A percentile compares a stretch with the other conserved stretches of the same genome.
Evolutionary conservation across 306 rosid species (phyloP).

Genomic region (Quercus cerris): DNA sequence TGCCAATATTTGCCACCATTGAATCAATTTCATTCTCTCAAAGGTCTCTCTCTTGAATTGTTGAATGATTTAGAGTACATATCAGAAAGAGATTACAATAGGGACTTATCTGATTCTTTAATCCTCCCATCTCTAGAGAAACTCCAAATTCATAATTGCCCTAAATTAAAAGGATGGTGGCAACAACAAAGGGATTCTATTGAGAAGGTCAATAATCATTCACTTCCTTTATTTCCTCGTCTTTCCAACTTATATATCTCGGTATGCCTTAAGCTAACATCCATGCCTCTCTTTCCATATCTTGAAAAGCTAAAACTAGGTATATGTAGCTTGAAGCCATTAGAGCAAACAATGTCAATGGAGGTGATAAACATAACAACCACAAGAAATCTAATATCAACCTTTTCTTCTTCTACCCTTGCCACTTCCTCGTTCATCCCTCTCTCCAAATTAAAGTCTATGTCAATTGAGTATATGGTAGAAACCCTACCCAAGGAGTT

Average conservation of each 20-base stretch:
- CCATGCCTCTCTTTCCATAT: conserved; percentile 8
- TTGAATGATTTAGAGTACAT: neutral
- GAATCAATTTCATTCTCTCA: conserved; percentile 16
- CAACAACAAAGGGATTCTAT: neutral
- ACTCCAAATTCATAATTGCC: neutral
- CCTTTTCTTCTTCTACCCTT: neutral
- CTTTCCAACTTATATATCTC: neutral
- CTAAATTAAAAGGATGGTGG: conserved; percentile 26
- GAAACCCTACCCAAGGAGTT: neutral
- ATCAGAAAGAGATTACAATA: neutral
- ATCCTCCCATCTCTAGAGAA: conserved; percentile 23
- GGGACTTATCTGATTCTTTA: neutral
- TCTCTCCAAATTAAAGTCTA: neutral
- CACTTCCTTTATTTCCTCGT: too few species aligned
- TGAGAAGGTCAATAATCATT: neutral
- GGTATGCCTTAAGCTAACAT: neutral
- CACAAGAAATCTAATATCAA: neutral
- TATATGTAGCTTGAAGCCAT: neutral
- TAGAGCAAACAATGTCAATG: neutral
- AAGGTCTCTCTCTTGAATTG: accelerated
- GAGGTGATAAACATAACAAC: too few species aligned
- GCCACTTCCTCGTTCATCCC: neutral
- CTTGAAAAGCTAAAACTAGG: too few species aligned
- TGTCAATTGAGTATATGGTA: accelerated
- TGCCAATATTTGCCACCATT: conserved; percentile 1